These are phyloP conservation scores for Corrigiola litoralis DNA, from an alignment of 179 eudicot species.

Conservation along the genomic window DNA sequence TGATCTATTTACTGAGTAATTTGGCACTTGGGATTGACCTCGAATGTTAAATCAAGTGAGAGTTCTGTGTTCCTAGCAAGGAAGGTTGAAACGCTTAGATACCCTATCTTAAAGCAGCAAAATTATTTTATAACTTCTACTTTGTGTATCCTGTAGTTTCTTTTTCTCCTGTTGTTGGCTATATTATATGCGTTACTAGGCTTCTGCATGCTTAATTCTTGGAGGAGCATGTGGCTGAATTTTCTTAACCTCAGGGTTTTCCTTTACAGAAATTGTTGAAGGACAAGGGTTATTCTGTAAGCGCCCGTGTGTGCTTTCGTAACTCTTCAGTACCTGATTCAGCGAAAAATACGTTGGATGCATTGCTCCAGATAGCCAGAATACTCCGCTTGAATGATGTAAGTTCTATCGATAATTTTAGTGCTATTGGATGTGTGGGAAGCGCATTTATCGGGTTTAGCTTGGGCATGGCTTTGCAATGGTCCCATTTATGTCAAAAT, in stretches of 20 bases:
- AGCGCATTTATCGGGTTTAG: neutral
- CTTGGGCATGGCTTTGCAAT: neutral
- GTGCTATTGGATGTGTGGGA: neutral
- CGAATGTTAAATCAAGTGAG: no score
- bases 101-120: no score
- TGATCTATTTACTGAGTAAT: no score
- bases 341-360: conserved; percentile 34
- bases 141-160: no score
- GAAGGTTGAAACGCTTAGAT: no score
- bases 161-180: no score
- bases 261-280: conserved; percentile 48
- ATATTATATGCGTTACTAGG: no score
- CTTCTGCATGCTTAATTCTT: neutral
- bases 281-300: conserved; percentile 38
- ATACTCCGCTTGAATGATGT: conserved; percentile 71
- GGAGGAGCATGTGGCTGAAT: neutral
- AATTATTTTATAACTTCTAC: no score
- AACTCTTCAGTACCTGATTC: conserved; percentile 26
- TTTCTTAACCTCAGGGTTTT: conserved; percentile 2
- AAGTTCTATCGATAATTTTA: conserved; percentile 1
- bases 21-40: no score
- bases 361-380: conserved; percentile 59
- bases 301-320: conserved; percentile 32
- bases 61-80: no score
- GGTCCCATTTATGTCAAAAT: neutral